A percentile compares a stretch with the other conserved stretches of the same genome.
These are phyloP conservation scores for Tolypocladium nubicola DNA, from an alignment of 2,329 filamentous ascomycete species.

Conservation along the genomic window DNA sequence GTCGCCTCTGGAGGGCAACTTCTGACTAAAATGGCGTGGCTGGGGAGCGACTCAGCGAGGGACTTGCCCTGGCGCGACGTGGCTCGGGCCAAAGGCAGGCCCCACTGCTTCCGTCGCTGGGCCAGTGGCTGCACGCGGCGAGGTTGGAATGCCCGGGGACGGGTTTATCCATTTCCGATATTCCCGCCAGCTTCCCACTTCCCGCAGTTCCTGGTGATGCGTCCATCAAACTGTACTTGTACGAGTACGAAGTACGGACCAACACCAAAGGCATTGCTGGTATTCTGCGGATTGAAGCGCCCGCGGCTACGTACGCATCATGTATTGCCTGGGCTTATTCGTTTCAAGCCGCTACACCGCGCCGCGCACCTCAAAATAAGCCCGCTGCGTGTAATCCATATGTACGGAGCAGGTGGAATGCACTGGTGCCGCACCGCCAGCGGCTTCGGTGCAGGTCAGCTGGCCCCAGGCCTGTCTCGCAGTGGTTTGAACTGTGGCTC, in stretches of 20 bases:
- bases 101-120: slow-evolving; percentile 1
- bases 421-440: background rate
- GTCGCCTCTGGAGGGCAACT: slow-evolving; percentile 2
- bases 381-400: too few relatives aligned
- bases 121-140: slow-evolving; percentile 4
- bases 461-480: background rate
- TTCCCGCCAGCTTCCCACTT: too few relatives aligned
- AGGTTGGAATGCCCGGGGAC: background rate
- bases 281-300: too few relatives aligned
- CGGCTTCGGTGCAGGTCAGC: background rate
- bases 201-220: too few relatives aligned
- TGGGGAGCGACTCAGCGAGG: slow-evolving; percentile 14
- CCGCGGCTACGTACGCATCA: background rate
- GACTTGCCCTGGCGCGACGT: background rate
- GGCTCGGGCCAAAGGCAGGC: background rate
- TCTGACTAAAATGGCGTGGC: slow-evolving; percentile 26
- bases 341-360: too few relatives aligned
- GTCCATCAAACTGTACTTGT: too few relatives aligned
- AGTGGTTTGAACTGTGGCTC: background rate
- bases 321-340: too few relatives aligned
- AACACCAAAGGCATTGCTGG: too few relatives aligned
- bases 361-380: too few relatives aligned
- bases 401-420: background rate
- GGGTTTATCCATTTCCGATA: background rate
- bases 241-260: too few relatives aligned